These are phyloP conservation scores for Thraustotheca clavata DNA, from an alignment of 352 stramenopile genomes.

Conservation along the genomic window DNA sequence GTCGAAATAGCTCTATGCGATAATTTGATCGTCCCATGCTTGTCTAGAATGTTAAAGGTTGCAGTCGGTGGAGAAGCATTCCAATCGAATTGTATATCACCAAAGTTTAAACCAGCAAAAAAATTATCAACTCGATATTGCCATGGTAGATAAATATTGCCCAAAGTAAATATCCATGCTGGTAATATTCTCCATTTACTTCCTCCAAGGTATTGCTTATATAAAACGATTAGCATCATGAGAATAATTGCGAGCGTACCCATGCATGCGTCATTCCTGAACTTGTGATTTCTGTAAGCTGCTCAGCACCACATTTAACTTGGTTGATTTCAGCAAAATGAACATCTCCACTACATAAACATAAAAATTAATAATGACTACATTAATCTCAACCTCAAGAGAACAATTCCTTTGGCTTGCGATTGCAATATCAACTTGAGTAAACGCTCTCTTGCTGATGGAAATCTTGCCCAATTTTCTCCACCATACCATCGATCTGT, in stretches of 20 bases:
- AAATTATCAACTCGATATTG: constrained; percentile 62
- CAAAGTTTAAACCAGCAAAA: constrained; percentile 89
- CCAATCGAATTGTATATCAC: constrained; percentile 90
- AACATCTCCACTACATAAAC: constrained; percentile 88
- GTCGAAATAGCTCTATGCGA: constrained; percentile 24
- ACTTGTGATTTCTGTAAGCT: constrained; percentile 79
- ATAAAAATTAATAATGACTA: not conserved
- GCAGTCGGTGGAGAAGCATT: constrained; percentile 27
- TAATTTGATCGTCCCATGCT: constrained; percentile 24
- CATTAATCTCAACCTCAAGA: constrained; percentile 40
- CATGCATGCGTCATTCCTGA: constrained; percentile 92
- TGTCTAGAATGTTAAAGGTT: constrained; percentile 22
- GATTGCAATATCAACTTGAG: constrained; percentile 78
- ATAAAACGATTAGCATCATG: not conserved
- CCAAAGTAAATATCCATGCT: constrained; percentile 54
- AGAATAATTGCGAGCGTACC: constrained; percentile 48
- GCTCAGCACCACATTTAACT: constrained; percentile 76
- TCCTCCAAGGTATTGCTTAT: constrained; percentile 33
- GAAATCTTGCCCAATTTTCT: constrained; percentile 88
- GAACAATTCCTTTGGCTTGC: constrained; percentile 75
- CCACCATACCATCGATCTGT: constrained; percentile 68
- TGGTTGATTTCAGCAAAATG: constrained; percentile 91
- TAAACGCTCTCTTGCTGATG: constrained; percentile 65
- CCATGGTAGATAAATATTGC: constrained; percentile 68
- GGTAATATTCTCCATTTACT: constrained; percentile 45